phyloP scores from a whole-genome alignment of 345 rosid genomes.

The Salix dunnii region DNA sequence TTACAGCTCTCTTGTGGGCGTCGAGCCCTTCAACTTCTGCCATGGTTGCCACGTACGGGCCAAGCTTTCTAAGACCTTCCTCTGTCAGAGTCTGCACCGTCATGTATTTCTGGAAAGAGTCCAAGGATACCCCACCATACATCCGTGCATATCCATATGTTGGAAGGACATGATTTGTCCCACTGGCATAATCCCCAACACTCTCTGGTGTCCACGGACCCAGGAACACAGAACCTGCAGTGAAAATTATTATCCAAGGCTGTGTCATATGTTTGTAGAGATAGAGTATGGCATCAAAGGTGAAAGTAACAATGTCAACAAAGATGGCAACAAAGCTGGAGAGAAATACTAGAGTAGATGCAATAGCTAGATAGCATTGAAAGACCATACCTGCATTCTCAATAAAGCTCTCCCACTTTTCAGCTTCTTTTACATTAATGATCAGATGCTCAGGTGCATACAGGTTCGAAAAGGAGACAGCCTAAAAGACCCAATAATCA shows the following conservation, averaged over 20 bases:
- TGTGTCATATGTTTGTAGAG: background rate
- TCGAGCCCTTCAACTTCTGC: constrained; percentile 87
- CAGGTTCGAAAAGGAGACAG: constrained; percentile 71
- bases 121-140: constrained; percentile 88
- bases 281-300: background rate
- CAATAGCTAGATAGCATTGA: no score
- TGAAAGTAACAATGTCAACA: background rate
- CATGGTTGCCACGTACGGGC: constrained; percentile 80
- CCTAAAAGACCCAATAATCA: constrained; percentile 31
- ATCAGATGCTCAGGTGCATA: constrained; percentile 96
- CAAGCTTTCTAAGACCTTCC: constrained; percentile 78
- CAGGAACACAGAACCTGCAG: constrained; percentile 74
- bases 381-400: constrained; percentile 72
- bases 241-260: background rate
- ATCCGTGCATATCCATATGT: constrained; percentile 89
- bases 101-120: constrained; percentile 83
- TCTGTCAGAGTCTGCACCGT: constrained; percentile 79
- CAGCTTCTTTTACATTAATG: constrained; percentile 79
- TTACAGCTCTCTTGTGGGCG: constrained; percentile 89
- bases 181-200: constrained; percentile 94
- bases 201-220: constrained; percentile 98
- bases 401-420: constrained; percentile 76
- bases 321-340: background rate
- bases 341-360: background rate
- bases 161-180: constrained; percentile 86